Evolutionary conservation across 2,329 filamentous ascomycete species (phyloP), one percentile per base, ranked within the genome.

Genomic region (Fusarium tupiense): DNA sequence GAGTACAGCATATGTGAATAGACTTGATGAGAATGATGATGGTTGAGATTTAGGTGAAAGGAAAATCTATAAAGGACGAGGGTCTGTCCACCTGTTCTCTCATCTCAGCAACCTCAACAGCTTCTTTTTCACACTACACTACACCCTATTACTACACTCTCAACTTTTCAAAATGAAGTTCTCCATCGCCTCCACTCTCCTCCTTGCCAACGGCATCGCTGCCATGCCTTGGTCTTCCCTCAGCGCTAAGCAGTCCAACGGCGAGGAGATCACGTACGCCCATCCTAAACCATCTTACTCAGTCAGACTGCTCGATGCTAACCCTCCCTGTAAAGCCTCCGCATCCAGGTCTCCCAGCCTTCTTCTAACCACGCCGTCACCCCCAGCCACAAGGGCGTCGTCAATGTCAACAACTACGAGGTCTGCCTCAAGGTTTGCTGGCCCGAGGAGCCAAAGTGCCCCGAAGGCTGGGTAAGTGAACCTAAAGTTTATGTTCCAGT

Each of bases 251-350:
- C 26, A 47, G 24, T 6, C 58, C 8, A 47, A 29, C 17, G 33
- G 64, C 3, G 72, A 72, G 20, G 72, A 75, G n/a, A 75, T 75
- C 56, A 75, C 69, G 72, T 74, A 63, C 16, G 56, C 16, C 19
- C 17, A 26, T 26, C 14, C 4, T 3, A 20, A 1, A 3, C 7
- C 24, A 54, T 10, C 3, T 2, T 16, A 6, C 44, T 47, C 5
- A 24, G 19, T 9, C 3, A 0, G 5, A 12, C 33, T 5, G 2
- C 9, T 4, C 5, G 0, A 17, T 19, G 12, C 24, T 59, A 6
- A 59, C 6, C 4, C 0, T 3, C 0, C 2, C 0, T 1, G 0
- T 5, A 14, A 3, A 75, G 72, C 14, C 68, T 75, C 31, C 69
- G 24, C 16, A 71, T 75, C 26, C 59, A 75, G 17, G 62, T 75